These are phyloP conservation scores for Mixia osmundae DNA, from an alignment of 1,284 basidiomycete genomes.

Conservation along the genomic window DNA sequence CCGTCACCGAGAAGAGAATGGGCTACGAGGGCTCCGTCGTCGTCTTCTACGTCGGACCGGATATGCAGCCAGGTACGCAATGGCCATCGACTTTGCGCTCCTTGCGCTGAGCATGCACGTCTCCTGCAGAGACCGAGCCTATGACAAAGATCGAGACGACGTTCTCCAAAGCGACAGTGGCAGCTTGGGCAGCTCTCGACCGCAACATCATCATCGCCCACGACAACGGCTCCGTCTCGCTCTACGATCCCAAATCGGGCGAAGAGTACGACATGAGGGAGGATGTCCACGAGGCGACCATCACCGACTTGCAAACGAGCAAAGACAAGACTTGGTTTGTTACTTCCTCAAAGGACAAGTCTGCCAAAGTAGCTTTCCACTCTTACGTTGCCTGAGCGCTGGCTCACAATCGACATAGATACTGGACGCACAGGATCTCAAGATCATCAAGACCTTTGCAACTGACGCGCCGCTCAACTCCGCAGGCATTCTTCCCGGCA, in stretches of 20 bases:
- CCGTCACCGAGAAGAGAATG: slow-evolving; percentile 93
- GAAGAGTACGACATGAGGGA: slow-evolving; percentile 61
- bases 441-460: slow-evolving; percentile 74
- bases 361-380: slow-evolving; percentile 43
- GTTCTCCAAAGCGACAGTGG: slow-evolving; percentile 90
- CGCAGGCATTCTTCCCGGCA: slow-evolving; percentile 51
- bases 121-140: not conserved
- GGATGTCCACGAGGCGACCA: slow-evolving; percentile 47
- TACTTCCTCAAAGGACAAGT: slow-evolving; percentile 92
- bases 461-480: slow-evolving; percentile 94
- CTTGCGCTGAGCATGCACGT: not conserved
- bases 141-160: slow-evolving; percentile 44
- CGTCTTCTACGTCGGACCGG: slow-evolving; percentile 69
- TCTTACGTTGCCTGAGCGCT: not conserved
- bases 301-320: slow-evolving; percentile 82
- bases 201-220: slow-evolving; percentile 76
- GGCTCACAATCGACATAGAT: slow-evolving; percentile 29
- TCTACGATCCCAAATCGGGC: slow-evolving; percentile 46
- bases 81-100: too few relatives aligned
- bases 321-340: slow-evolving; percentile 83
- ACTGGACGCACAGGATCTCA: slow-evolving; percentile 68
- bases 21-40: slow-evolving; percentile 60
- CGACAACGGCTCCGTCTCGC: slow-evolving; percentile 79
- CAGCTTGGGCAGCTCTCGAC: slow-evolving; percentile 61
- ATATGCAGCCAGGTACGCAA: slow-evolving; percentile 47